Evolutionary conservation across 1,139 yeast species (phyloP), one percentile per base, ranked within the genome.

Genomic region (Chernovozyma aurita): DNA sequence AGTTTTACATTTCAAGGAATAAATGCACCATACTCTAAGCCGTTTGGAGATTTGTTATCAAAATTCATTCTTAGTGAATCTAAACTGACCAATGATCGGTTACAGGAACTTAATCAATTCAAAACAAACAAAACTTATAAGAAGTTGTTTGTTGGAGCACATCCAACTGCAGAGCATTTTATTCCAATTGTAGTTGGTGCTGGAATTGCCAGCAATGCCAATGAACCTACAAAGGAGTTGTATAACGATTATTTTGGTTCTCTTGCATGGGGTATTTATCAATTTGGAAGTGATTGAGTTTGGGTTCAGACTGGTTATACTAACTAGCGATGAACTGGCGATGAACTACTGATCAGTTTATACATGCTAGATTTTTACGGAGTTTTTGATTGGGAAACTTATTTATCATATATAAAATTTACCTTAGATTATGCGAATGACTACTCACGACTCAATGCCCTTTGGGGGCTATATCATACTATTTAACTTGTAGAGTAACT

Each of bases 101-200:
- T 66, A 40, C 48, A 55, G 26, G 46, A 54, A 34, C 53, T 76
- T 34, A 49, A 63, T 32, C 47, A 56, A 28, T 41, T 74, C 35
- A 52, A 69, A 39, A 35, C 49, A 15, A 50, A 55, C 15, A 17
- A 11, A 5, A n/a, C 18, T 5, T 48, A 62, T 40, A 47, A 43
- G 3, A 48, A 53, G 12, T 55, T 81, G 21, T 62, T 79, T 34
- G 54, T 55, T 32, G 50, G 55, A 24, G 82, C 92, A 0, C 94
- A 85, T 55, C 94, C 94, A 5, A 76, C 87, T 0, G 61, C 78
- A 33, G 94, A 85, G 44, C 95, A 85, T 55, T 75, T 84, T 41
- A 57, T 78, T 45, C 94, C 95, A 0, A 50, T 81, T 3, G 76
- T 79, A 24, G 85, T 79, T 30, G 88, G 81, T 2, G 67, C 78